Evolutionary conservation across 768 basidiomycete species (phyloP).

Genomic region (Lactifluus hygrophoroides): DNA sequence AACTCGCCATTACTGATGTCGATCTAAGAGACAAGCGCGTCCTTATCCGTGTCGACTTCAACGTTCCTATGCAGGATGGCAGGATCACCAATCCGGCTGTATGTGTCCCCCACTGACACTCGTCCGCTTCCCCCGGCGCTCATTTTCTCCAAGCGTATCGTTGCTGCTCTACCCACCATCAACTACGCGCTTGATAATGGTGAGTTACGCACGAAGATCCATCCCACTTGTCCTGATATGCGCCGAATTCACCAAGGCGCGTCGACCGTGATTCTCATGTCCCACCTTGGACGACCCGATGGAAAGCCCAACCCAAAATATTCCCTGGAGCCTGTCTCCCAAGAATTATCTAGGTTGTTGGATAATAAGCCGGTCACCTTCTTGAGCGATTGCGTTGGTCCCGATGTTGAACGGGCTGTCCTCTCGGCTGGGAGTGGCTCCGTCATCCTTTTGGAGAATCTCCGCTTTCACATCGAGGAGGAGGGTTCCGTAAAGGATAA

Average conservation of each 20-base stretch:
- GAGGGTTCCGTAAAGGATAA: constrained; percentile 92
- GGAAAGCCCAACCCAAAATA: constrained; percentile 85
- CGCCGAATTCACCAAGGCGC: constrained; percentile 45
- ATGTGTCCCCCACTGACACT: constrained; percentile 29
- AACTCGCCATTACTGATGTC: constrained; percentile 87
- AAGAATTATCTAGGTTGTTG: constrained; percentile 70
- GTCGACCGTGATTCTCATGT: constrained; percentile 84
- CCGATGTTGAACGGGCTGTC: constrained; percentile 74
- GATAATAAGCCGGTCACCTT: constrained; percentile 62
- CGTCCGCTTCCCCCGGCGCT: constrained; percentile 5
- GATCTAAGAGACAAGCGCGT: constrained; percentile 82
- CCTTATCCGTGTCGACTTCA: constrained; percentile 94
- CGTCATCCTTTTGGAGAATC: constrained; percentile 89
- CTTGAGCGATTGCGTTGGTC: constrained; percentile 76
- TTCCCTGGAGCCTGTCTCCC: constrained; percentile 81
- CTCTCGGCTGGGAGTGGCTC: constrained; percentile 55
- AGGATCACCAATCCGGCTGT: constrained; percentile 96
- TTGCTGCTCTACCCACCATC: constrained; percentile 93
- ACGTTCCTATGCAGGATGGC: constrained; percentile 84
- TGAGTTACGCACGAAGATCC: constrained; percentile 23
- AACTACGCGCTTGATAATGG: constrained; percentile 86
- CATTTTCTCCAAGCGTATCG: constrained; percentile 64
- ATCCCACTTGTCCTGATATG: constrained; percentile 9
- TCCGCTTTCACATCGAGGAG: constrained; percentile 98
- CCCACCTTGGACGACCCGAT: constrained; percentile 95